These are phyloP conservation scores for Triticum dicoccoides DNA, from an alignment of 176 grass and related monocot genomes.

Conservation along the genomic window DNA sequence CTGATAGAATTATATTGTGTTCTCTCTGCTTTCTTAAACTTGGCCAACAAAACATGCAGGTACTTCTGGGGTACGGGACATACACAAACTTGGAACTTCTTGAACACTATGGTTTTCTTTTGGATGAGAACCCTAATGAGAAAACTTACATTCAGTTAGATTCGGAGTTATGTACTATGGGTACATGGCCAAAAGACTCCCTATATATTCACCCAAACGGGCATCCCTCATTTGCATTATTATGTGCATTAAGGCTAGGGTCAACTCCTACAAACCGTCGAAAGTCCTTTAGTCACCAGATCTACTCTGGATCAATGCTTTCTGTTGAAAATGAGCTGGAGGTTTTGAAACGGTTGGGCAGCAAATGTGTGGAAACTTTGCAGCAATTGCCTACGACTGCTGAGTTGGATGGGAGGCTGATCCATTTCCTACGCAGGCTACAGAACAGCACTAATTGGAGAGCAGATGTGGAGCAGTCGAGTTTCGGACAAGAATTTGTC, in stretches of 20 bases:
- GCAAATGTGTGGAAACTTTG: conserved; percentile 54
- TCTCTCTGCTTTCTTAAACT: background rate
- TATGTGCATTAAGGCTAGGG: conserved; percentile 73
- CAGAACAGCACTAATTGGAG: conserved; percentile 34
- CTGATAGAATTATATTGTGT: background rate
- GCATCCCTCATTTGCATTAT: conserved; percentile 68
- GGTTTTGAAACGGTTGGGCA: conserved; percentile 71
- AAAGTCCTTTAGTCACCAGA: conserved; percentile 44
- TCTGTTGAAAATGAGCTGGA: conserved; percentile 74
- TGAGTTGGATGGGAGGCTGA: conserved; percentile 56
- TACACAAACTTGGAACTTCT: conserved; percentile 89
- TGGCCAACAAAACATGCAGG: conserved; percentile 32
- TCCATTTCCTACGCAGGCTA: conserved; percentile 40
- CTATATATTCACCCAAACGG: conserved; percentile 80
- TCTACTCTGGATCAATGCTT: conserved; percentile 65
- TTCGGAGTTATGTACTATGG: conserved; percentile 44
- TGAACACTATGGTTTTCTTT: conserved; percentile 92
- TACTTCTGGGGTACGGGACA: conserved; percentile 80
- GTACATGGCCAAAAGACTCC: conserved; percentile 60
- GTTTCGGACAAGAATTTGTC: conserved; percentile 38
- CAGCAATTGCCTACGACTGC: conserved; percentile 42
- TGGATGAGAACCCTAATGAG: conserved; percentile 78
- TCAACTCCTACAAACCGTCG: conserved; percentile 40
- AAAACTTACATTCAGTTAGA: conserved; percentile 79
- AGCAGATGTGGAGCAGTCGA: conserved; percentile 18